These are phyloP conservation scores for Oemleria cerasiformis DNA, from an alignment of 306 rosid species.

Conservation along the genomic window DNA sequence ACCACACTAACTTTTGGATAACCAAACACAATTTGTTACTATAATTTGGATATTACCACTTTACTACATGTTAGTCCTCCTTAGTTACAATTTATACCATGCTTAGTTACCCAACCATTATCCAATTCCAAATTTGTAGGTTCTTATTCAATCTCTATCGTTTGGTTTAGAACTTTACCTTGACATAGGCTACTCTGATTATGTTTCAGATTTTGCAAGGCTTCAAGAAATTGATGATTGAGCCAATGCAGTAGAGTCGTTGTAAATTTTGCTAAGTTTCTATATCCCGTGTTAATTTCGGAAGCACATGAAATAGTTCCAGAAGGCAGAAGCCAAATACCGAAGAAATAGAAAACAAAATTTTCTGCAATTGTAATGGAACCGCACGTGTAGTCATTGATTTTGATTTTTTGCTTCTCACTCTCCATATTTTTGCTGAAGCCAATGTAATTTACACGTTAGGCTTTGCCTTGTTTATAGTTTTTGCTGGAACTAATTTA, in stretches of 20 bases:
- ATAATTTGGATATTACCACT: too few species aligned
- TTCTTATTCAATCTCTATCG: too few species aligned
- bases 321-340: constrained; percentile 32
- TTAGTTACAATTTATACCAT: too few species aligned
- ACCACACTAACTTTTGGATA: too few species aligned
- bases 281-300: background rate
- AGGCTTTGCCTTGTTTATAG: constrained; percentile 33
- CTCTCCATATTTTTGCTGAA: constrained; percentile 18
- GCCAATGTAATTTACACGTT: constrained; percentile 33
- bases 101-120: too few species aligned
- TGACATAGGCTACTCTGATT: background rate
- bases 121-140: too few species aligned
- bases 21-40: too few species aligned
- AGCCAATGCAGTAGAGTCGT: constrained; percentile 22
- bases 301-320: constrained; percentile 20
- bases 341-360: constrained; percentile 21
- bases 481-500: constrained; percentile 39
- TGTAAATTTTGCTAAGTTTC: constrained; percentile 6
- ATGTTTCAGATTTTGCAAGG: constrained; percentile 79
- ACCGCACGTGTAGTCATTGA: constrained; percentile 42
- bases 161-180: background rate
- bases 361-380: constrained; percentile 43
- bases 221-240: constrained; percentile 83
- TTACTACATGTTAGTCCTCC: too few species aligned
- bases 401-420: constrained; percentile 18